Evolutionary conservation across 768 basidiomycete species (phyloP).

Genomic region (Dentipellis sp.): DNA sequence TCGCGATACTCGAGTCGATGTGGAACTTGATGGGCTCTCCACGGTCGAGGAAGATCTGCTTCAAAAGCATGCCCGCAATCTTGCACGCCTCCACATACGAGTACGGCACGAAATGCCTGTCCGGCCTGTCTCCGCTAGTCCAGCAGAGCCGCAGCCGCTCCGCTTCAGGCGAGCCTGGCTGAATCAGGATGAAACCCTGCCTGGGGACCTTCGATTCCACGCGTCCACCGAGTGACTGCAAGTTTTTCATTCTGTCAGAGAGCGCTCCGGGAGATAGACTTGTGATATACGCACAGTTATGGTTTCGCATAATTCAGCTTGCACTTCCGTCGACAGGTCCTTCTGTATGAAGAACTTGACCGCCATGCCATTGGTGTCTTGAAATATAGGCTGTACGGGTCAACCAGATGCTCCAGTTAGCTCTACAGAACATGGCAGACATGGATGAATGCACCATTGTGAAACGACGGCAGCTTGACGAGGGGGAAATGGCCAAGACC

Average conservation of each 20-base stretch:
- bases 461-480: background rate
- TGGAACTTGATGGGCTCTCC: constrained; percentile 64
- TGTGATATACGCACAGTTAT: constrained; percentile 43
- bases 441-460: constrained; percentile 8
- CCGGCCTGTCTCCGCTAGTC: constrained; percentile 59
- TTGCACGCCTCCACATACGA: constrained; percentile 83
- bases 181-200: constrained; percentile 64
- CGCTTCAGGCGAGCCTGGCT: constrained; percentile 60
- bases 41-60: constrained; percentile 67
- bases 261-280: background rate
- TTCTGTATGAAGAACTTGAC: constrained; percentile 84
- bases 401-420: background rate
- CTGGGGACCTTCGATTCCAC: constrained; percentile 74
- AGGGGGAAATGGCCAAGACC: constrained; percentile 4
- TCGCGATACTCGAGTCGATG: constrained; percentile 74
- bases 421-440: background rate
- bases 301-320: constrained; percentile 64
- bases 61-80: constrained; percentile 61
- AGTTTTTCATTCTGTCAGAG: background rate
- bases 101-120: constrained; percentile 71
- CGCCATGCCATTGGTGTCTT: constrained; percentile 55
- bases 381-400: constrained; percentile 52
- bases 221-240: constrained; percentile 62
- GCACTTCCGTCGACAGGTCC: constrained; percentile 57
- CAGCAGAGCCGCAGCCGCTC: constrained; percentile 71